These are phyloP conservation scores for Pestalotiopsis sp. DNA, from an alignment of 2,329 filamentous ascomycete species.

Conservation along the genomic window DNA sequence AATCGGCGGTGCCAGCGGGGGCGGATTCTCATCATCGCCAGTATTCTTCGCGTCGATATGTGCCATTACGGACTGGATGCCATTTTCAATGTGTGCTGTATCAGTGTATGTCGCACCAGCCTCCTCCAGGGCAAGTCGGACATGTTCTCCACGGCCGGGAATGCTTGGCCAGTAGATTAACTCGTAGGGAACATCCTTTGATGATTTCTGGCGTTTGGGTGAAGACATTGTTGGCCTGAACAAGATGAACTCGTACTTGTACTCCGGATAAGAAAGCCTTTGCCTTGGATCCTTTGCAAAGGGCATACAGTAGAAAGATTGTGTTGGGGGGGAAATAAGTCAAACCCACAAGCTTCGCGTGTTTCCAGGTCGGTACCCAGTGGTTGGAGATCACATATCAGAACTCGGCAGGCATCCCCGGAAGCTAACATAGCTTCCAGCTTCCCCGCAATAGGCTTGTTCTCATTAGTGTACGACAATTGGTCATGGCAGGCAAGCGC, in stretches of 20 bases:
- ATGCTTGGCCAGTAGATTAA: slow-evolving; percentile 73
- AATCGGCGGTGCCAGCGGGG: slow-evolving; percentile 67
- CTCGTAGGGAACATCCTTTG: slow-evolving; percentile 55
- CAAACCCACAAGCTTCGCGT: not conserved
- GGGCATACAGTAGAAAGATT: too few relatives aligned
- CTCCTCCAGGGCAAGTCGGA: slow-evolving; percentile 74
- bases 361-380: not conserved
- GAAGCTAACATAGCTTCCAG: not conserved
- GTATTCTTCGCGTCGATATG: slow-evolving; percentile 45
- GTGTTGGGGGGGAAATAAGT: too few relatives aligned
- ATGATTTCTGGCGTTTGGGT: slow-evolving; percentile 39
- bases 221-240: not conserved
- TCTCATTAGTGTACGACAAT: too few relatives aligned
- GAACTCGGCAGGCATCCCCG: not conserved
- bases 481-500: too few relatives aligned
- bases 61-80: slow-evolving; percentile 49
- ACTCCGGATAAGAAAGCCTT: too few relatives aligned
- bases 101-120: slow-evolving; percentile 66
- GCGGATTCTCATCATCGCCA: slow-evolving; percentile 61
- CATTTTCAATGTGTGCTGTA: slow-evolving; percentile 49
- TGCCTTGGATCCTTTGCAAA: too few relatives aligned
- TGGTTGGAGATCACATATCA: not conserved
- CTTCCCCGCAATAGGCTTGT: not conserved
- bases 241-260: not conserved
- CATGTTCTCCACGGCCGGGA: slow-evolving; percentile 74